Conservation (phyloP, 164 flowering plant species). For the Magnolia sinica region DNA sequence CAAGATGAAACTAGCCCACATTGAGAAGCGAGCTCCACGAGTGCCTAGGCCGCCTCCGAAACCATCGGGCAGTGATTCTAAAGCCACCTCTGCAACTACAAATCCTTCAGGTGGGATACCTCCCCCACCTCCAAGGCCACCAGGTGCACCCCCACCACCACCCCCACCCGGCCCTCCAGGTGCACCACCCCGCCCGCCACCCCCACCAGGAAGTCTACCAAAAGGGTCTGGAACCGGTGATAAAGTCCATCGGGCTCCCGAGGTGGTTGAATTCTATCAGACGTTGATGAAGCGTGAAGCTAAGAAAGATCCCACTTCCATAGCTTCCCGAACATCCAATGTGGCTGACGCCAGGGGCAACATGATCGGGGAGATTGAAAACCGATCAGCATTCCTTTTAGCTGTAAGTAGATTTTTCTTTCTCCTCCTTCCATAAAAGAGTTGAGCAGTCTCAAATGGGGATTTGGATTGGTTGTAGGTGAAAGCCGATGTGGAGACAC, state of each 20-base stretch:
- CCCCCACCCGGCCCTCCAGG: conserved; percentile 32
- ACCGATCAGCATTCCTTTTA: conserved; percentile 82
- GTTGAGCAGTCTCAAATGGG: not conserved
- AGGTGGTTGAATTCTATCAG: conserved; percentile 92
- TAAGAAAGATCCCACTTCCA: conserved; percentile 65
- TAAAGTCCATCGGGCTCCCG: conserved; percentile 97
- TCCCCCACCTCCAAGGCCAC: conserved; percentile 51
- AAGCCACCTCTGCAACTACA: conserved; percentile 22
- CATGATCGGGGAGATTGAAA: conserved; percentile 98
- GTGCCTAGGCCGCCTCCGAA: conserved; percentile 87
- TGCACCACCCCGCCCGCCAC: conserved; percentile 84
- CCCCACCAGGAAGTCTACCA: conserved; percentile 71
- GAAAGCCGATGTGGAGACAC: conserved; percentile 98
- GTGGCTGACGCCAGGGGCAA: conserved; percentile 75
- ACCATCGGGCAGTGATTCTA: conserved; percentile 42
- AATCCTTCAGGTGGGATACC: conserved; percentile 37
- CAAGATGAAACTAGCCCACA: conserved; percentile 64
- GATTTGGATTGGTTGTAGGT: conserved; percentile 45
- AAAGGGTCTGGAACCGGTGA: conserved; percentile 61
- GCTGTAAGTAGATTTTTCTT: conserved; percentile 49
- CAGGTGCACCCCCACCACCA: conserved; percentile 58
- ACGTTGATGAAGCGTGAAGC: conserved; percentile 92
- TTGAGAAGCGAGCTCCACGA: conserved; percentile 84
- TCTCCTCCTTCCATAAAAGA: not conserved
- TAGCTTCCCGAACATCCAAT: conserved; percentile 45